These are phyloP conservation scores for Bauhinia variegata DNA, from an alignment of 306 rosid genomes.

Conservation along the genomic window DNA sequence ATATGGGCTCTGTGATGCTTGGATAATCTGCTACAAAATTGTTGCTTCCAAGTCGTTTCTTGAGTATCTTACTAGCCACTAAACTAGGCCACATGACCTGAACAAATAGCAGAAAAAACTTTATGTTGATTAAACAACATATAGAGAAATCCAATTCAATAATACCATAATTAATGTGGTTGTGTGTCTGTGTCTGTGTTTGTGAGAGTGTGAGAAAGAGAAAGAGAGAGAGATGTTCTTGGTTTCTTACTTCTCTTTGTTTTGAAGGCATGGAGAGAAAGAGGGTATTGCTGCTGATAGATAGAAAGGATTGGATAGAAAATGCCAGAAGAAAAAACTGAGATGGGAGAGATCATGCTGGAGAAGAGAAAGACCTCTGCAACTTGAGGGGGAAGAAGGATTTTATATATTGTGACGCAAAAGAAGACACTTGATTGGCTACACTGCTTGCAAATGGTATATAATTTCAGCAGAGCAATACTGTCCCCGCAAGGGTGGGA, in stretches of 20 bases:
- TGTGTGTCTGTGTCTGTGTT: background rate
- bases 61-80: constrained; percentile 78
- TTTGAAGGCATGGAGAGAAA: constrained; percentile 36
- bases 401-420: constrained; percentile 44
- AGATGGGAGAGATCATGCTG: constrained; percentile 37
- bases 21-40: constrained; percentile 74
- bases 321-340: constrained; percentile 32
- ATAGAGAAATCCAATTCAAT: background rate
- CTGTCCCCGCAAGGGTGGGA: constrained; percentile 25
- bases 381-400: constrained; percentile 33
- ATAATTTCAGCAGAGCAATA: no score
- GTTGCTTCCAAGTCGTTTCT: constrained; percentile 73
- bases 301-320: constrained; percentile 41
- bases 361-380: constrained; percentile 35
- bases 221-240: constrained; percentile 7
- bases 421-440: constrained; percentile 35
- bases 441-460: no score
- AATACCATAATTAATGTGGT: background rate
- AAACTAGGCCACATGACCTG: constrained; percentile 84
- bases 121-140: background rate
- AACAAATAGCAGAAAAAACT: constrained; percentile 2
- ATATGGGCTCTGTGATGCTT: constrained; percentile 37
- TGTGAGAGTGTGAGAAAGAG: no score
- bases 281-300: background rate
- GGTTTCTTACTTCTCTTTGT: constrained; percentile 42